Base-by-base conservation (phyloP, 129 eudicot species). In the Arctium lappa region DNA sequence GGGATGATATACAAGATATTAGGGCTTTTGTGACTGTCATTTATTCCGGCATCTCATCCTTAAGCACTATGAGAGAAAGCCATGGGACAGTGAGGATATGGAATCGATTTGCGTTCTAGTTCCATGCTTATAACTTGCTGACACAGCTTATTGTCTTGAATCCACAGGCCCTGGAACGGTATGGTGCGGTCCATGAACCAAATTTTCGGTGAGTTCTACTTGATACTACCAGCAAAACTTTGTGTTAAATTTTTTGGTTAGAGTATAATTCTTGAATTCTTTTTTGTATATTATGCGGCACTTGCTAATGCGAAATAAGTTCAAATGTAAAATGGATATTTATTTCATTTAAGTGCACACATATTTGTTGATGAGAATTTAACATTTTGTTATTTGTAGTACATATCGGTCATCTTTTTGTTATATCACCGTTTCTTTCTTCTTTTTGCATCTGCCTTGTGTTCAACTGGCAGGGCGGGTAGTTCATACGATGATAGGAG, bases 111-210 rank as follows among this genome's bases (percentile, higher is more conserved):
- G 83, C 94, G 84, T 90, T 90, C 91, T 91, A 86, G 86, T 83
- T 85, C 89, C 91, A 88, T 96, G 86, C 91, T 88, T 93, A 86
- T 88, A 88, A 84, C 87, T 90, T 93, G 97, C 98, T 96, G 98
- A 95, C 98, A 86, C 89, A 86, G 87, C 91, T 91, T 96, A 89
- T 90, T 96, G 87, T 93, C 99, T 96, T 96, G 90, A 91, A 92
- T 96, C 97, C 98, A 91, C 99, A 96, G 99, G 99, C 98, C 87
- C 88, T 87, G 80, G 98, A 96, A 82, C 98, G 96, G 75, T 96
- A 89, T 90, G 84, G 93, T 79, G 92, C 91, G 77, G 93, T 83
- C 73, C 95, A 93, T 75, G 98, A 96, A 85, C 93, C 97, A 76
- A 90, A 91, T 85, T 93, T 85, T 76, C 97, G 97, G 99, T 96